Evolutionary conservation across 805 yeast species (phyloP).

Genomic region (Metschnikowia shivogae): DNA sequence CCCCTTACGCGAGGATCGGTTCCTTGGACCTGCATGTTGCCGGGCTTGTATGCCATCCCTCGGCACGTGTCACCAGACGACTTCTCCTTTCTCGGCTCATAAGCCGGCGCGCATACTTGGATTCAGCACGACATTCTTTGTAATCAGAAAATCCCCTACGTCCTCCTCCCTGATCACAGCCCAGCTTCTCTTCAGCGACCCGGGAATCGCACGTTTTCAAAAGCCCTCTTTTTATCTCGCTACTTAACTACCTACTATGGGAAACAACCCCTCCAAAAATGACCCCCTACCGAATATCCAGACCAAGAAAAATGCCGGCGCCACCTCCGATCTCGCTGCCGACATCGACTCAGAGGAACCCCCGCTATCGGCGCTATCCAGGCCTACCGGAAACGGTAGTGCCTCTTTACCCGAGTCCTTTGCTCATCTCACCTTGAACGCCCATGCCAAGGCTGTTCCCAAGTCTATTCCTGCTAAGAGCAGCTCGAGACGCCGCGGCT

Average conservation of each 20-base stretch:
- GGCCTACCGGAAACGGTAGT: constrained; percentile 23
- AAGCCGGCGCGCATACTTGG: constrained; percentile 4
- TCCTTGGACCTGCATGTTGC: no score
- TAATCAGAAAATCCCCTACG: constrained; percentile 2
- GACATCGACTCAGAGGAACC: constrained; percentile 41
- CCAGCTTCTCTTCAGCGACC: not conserved
- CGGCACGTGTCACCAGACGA: constrained; percentile 1
- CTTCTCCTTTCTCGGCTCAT: not conserved
- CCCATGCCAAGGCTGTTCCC: constrained; percentile 9
- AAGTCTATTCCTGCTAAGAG: constrained; percentile 10
- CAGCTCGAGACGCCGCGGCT: constrained; percentile 5
- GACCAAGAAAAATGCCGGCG: constrained; percentile 24
- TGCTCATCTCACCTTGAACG: constrained; percentile 1
- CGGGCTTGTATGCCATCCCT: no score
- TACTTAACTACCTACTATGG: constrained; percentile 35
- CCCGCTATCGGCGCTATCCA: constrained; percentile 40
- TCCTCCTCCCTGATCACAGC: not conserved
- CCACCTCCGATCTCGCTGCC: constrained; percentile 22
- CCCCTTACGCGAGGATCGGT: no score
- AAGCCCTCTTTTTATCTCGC: not conserved
- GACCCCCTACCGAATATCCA: constrained; percentile 45
- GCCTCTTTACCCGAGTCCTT: constrained; percentile 6
- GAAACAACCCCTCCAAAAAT: constrained; percentile 62
- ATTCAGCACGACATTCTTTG: constrained; percentile 2
- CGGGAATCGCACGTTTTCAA: not conserved